Evolutionary conservation across 1,284 basidiomycete genomes (phyloP), one percentile per base, ranked within the genome.

Genomic region (Moniliophthora roreri): DNA sequence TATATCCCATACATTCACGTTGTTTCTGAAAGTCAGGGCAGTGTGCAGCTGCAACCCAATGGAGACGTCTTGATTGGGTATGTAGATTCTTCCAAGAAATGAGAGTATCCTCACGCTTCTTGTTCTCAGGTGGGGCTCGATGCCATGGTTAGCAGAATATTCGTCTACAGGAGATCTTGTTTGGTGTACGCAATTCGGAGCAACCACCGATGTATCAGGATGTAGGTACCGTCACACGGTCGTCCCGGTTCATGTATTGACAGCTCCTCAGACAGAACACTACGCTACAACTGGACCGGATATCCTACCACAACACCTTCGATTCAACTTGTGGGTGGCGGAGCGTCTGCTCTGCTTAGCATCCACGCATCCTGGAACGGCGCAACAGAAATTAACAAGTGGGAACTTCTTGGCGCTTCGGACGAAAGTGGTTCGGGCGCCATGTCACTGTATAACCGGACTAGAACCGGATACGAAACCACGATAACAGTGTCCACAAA

Each of bases 11-110:
- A 11, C 10, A 54, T 41, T 35, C 16, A 35, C 4, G 47, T 44
- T 4, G 38, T 57, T 11, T 57, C 53, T n/a, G 37, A 50, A 34
- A 54, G 49, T 28, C 56, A 57, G 32, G 50, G 52, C 5, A 57
- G 52, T 26, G 34, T 51, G 2, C 56, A 57, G 28, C 15, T 54
- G 3, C 52, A 54, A 39, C 49, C 46, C 3, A 54, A 57, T 34
- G 56, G 56, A 11, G 52, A 54, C 46, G 42, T 54, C 32, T 21
- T 57, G 16, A 35, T 51, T 16, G 56, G 55, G 52, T 57, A 47
- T 24, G 50, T 41, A 26, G 23, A 3, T 6, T 15, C 16, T 36
- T 15, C 7, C 23, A 24, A n/a, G 11, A 3, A 1, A 28, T 32
- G 32, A 4, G n/a, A 18, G 23, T 36, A 24, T 34, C 6, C 13